Evolutionary conservation across 305 asterid genomes (phyloP).

Genomic region (Fraxinus sp.): DNA sequence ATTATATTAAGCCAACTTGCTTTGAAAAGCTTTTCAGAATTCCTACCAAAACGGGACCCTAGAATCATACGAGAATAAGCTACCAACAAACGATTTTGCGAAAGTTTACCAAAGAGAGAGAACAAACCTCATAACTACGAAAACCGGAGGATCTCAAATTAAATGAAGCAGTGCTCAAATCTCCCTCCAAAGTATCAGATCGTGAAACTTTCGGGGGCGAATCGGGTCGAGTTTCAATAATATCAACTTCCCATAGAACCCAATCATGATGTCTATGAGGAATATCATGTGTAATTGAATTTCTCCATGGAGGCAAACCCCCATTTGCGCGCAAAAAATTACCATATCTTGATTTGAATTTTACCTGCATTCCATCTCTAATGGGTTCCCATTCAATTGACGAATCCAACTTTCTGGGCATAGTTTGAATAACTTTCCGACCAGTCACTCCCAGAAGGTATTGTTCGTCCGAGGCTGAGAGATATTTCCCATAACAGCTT

Average conservation of each 20-base stretch:
- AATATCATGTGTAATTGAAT: constrained; percentile 81
- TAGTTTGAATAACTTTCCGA: constrained; percentile 51
- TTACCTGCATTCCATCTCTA: constrained; percentile 56
- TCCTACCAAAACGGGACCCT: too few relatives aligned
- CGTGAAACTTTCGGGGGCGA: constrained; percentile 37
- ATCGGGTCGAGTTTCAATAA: constrained; percentile 44
- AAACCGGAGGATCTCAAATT: constrained; percentile 35
- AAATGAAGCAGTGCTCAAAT: constrained; percentile 43
- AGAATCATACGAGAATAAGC: too few relatives aligned
- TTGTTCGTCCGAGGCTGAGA: constrained; percentile 69
- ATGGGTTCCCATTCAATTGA: constrained; percentile 84
- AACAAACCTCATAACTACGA: constrained; percentile 35
- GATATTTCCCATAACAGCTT: constrained; percentile 57
- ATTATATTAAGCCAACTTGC: too few relatives aligned
- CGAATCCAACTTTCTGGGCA: constrained; percentile 56
- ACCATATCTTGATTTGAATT: constrained; percentile 70
- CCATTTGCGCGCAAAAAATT: constrained; percentile 82
- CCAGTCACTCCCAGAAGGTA: constrained; percentile 76
- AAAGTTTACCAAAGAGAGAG: neutral
- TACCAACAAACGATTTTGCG: neutral
- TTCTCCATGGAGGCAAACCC: constrained; percentile 89
- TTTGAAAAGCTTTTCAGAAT: too few relatives aligned
- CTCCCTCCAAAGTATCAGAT: constrained; percentile 40
- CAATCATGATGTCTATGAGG: constrained; percentile 78
- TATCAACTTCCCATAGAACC: constrained; percentile 74